phyloP scores from a whole-genome alignment of 192 early-diverging fungal species.

The Coemansia sp. region DNA sequence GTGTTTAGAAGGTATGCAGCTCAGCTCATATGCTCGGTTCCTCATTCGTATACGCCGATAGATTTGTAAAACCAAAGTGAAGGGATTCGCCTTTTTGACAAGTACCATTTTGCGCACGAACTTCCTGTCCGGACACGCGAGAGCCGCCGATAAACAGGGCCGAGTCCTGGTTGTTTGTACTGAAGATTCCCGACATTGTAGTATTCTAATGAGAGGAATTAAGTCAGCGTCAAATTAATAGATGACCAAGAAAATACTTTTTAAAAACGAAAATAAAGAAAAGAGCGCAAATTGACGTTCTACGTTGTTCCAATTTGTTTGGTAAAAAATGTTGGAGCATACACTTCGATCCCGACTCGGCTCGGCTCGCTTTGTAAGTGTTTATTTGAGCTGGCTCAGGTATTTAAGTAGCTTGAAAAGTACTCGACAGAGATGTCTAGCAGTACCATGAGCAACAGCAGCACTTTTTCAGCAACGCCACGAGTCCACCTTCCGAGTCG shows the following conservation, averaged over 20 bases:
- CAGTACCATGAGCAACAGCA: slow-evolving; percentile 13
- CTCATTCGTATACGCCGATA: neutral
- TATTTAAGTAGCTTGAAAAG: neutral
- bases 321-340: neutral
- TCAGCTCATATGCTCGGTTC: too few relatives aligned
- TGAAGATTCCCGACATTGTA: slow-evolving; percentile 55
- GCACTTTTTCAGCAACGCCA: neutral
- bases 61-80: neutral
- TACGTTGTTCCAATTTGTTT: neutral
- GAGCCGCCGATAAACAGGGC: slow-evolving; percentile 85
- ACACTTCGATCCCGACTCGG: neutral
- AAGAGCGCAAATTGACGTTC: neutral
- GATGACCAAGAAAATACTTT: neutral
- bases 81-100: neutral
- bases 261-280: neutral
- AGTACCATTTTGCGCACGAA: slow-evolving; percentile 94
- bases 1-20: neutral
- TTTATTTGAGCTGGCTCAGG: neutral
- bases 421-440: neutral
- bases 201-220: slow-evolving; percentile 1
- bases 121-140: slow-evolving; percentile 87
- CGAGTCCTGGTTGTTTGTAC: slow-evolving; percentile 55
- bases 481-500: slow-evolving; percentile 7
- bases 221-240: slow-evolving; percentile 6
- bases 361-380: neutral